A percentile compares a stretch with the other conserved stretches of the same genome.
Evolutionary conservation across 306 rosid species (phyloP).

Genomic region (Arachis stenosperma): DNA sequence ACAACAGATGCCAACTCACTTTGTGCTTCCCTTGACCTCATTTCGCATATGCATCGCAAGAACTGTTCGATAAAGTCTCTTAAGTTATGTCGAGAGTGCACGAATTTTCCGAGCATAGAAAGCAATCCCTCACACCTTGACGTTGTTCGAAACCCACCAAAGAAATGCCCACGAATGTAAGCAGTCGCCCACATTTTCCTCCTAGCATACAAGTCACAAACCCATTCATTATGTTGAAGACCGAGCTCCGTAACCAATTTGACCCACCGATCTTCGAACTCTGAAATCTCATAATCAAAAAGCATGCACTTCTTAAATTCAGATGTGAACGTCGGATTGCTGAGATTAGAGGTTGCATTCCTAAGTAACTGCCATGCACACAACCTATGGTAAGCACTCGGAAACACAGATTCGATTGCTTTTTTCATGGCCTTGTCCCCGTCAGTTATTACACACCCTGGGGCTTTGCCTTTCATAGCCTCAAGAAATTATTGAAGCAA

Average conservation of each 20-base stretch:
- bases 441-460: background rate
- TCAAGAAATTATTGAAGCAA: background rate
- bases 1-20: too few relatives aligned
- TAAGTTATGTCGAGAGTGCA: background rate
- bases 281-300: background rate
- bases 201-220: background rate
- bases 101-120: background rate
- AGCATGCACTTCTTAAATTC: background rate
- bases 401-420: background rate
- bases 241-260: background rate
- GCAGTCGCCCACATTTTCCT: background rate
- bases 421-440: background rate
- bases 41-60: too few relatives aligned
- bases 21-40: too few relatives aligned
- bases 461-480: background rate
- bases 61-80: too few relatives aligned
- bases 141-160: background rate
- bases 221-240: background rate
- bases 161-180: background rate
- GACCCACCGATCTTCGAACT: background rate
- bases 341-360: background rate
- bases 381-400: background rate
- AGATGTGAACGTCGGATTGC: accelerated
- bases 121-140: background rate
- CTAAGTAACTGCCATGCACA: background rate